Conservation (phyloP, 2,329 filamentous ascomycete species). For the Fusarium udum region DNA sequence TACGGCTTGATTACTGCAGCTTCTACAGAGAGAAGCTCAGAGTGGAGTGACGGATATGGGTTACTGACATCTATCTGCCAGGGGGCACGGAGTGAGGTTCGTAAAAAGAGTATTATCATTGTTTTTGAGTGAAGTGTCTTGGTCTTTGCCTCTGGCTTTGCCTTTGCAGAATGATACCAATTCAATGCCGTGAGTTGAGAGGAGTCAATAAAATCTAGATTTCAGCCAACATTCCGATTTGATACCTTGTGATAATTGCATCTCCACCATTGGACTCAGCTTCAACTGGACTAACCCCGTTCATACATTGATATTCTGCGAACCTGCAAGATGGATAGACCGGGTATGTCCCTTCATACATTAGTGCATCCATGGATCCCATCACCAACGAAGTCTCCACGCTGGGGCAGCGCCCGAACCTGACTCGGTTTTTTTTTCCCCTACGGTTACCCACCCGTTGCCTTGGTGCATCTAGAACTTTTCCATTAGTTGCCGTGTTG, state of each 20-base stretch:
- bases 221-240: background rate
- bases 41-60: slow-evolving; percentile 18
- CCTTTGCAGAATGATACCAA: slow-evolving; percentile 5
- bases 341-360: slow-evolving; percentile 21
- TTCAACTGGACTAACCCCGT: slow-evolving; percentile 1
- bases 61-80: slow-evolving; percentile 21
- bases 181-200: background rate
- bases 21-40: slow-evolving; percentile 25
- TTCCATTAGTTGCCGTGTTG: background rate
- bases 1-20: slow-evolving; percentile 20
- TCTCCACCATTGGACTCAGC: background rate
- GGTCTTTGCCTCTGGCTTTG: background rate
- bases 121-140: slow-evolving; percentile 23
- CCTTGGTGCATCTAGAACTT: slow-evolving; percentile 8
- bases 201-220: slow-evolving; percentile 1
- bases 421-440: background rate
- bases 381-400: background rate
- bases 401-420: background rate
- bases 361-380: slow-evolving; percentile 25
- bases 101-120: slow-evolving; percentile 35
- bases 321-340: slow-evolving; percentile 14
- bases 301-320: slow-evolving; percentile 5
- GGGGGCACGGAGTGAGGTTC: slow-evolving; percentile 36
- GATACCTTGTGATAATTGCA: background rate
- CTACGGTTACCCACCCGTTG: slow-evolving; percentile 1